phyloP scores from a whole-genome alignment of 306 rosid species.

The Lotus japonicus region DNA sequence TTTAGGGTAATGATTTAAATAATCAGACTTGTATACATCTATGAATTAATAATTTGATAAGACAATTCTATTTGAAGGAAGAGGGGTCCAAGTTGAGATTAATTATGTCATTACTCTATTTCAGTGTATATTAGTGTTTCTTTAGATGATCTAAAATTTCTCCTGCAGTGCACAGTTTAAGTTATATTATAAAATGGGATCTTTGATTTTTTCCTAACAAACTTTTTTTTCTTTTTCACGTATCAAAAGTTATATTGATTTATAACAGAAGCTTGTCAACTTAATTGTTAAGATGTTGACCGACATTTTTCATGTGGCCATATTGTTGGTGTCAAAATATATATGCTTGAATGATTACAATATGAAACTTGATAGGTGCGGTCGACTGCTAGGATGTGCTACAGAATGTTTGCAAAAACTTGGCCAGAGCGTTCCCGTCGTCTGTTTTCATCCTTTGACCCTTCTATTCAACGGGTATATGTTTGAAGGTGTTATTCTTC shows the following conservation, averaged over 20 bases:
- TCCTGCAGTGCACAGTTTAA: not conserved
- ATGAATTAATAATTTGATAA: slow-evolving; percentile 1
- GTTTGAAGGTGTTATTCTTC: slow-evolving; percentile 20
- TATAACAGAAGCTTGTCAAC: not conserved
- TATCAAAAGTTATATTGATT: slow-evolving; percentile 2
- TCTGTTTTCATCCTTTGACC: slow-evolving; percentile 81
- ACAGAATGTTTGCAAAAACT: slow-evolving; percentile 93
- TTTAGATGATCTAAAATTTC: not conserved
- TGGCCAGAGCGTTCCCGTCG: slow-evolving; percentile 96
- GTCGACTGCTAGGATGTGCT: slow-evolving; percentile 92
- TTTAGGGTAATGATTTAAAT: not conserved
- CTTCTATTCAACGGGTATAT: slow-evolving; percentile 92
- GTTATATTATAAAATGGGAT: not conserved
- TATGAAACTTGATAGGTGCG: slow-evolving; percentile 72
- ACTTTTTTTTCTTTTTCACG: not conserved
- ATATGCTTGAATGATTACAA: not conserved
- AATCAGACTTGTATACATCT: not conserved
- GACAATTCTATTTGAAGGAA: not conserved
- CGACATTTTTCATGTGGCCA: not conserved
- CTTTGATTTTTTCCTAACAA: not conserved
- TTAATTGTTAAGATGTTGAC: slow-evolving; percentile 9
- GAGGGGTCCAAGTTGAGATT: not conserved
- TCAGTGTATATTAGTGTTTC: slow-evolving; percentile 5
- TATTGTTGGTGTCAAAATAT: slow-evolving; percentile 1
- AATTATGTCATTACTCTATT: slow-evolving; percentile 8